Evolutionary conservation across 345 rosid species (phyloP).

Genomic region (Excoecaria agallocha): DNA sequence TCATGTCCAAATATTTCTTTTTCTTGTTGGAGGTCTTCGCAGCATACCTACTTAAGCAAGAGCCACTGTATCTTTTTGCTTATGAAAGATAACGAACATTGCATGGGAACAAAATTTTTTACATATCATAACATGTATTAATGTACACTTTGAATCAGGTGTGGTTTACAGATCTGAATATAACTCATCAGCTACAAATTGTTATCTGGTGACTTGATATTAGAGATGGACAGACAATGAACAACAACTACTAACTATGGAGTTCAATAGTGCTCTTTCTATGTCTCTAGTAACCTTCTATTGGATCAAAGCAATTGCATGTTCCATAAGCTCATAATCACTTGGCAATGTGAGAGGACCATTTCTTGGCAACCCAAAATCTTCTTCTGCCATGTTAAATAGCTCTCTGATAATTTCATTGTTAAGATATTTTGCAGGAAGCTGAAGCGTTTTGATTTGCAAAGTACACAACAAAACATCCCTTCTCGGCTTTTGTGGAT

Average conservation of each 20-base stretch:
- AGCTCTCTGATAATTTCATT: background rate
- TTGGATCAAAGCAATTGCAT: background rate
- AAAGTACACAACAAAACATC: background rate
- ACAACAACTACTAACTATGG: background rate
- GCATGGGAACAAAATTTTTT: no score
- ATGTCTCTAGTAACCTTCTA: background rate
- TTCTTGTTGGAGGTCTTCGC: no score
- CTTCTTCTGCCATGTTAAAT: slow-evolving; percentile 1
- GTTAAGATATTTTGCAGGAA: background rate
- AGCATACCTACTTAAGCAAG: no score
- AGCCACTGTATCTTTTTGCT: no score
- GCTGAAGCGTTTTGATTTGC: background rate
- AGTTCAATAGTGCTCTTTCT: background rate
- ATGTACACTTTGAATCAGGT: no score
- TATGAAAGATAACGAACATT: no score
- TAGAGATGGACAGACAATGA: background rate
- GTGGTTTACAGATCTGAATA: background rate
- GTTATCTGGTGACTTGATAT: background rate
- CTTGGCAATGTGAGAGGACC: background rate
- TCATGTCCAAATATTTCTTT: no score
- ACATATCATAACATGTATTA: no score
- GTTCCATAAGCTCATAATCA: background rate
- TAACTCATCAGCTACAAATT: slow-evolving; percentile 1
- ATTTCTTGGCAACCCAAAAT: background rate
- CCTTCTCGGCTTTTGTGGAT: background rate